phyloP scores from a whole-genome alignment of 768 basidiomycete species.

The Dioszegia crocea region DNA sequence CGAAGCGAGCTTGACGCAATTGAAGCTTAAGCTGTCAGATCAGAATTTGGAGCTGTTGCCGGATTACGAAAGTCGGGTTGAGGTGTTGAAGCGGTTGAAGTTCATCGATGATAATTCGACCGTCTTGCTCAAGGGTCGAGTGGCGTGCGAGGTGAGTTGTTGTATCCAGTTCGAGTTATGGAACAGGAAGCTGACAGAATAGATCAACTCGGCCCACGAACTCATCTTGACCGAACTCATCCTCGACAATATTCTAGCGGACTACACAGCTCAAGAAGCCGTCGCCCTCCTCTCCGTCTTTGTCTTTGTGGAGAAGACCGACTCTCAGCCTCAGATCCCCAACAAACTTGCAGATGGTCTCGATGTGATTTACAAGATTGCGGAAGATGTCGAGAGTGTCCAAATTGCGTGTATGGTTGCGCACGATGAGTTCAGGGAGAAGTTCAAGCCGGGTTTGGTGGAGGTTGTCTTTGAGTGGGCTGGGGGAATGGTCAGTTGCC shows the following conservation, averaged over 20 bases:
- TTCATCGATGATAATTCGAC: conserved; percentile 96
- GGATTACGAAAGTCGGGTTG: conserved; percentile 91
- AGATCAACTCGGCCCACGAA: conserved; percentile 99
- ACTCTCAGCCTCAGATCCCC: conserved; percentile 76
- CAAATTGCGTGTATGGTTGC: conserved; percentile 76
- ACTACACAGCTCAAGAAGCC: conserved; percentile 90
- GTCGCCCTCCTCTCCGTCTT: conserved; percentile 94
- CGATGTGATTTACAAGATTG: conserved; percentile 70
- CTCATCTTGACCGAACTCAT: conserved; percentile 94
- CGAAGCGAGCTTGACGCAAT: conserved; percentile 65
- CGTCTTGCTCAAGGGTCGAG: conserved; percentile 89
- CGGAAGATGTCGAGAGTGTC: conserved; percentile 70
- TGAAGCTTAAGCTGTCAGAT: conserved; percentile 85
- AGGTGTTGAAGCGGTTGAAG: conserved; percentile 80
- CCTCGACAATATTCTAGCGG: conserved; percentile 85
- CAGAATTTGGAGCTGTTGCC: conserved; percentile 95
- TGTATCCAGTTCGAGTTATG: neutral
- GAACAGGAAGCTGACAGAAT: conserved; percentile 4
- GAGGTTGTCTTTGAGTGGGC: conserved; percentile 99
- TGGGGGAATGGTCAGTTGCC: conserved; percentile 78
- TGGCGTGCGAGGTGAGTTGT: conserved; percentile 82
- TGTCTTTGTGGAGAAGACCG: conserved; percentile 97
- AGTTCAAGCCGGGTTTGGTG: conserved; percentile 81
- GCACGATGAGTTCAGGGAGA: conserved; percentile 70
- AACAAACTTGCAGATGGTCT: conserved; percentile 74